Evolutionary conservation across 352 stramenopile genomes (phyloP).

Genomic region (Globisporangium nunn): DNA sequence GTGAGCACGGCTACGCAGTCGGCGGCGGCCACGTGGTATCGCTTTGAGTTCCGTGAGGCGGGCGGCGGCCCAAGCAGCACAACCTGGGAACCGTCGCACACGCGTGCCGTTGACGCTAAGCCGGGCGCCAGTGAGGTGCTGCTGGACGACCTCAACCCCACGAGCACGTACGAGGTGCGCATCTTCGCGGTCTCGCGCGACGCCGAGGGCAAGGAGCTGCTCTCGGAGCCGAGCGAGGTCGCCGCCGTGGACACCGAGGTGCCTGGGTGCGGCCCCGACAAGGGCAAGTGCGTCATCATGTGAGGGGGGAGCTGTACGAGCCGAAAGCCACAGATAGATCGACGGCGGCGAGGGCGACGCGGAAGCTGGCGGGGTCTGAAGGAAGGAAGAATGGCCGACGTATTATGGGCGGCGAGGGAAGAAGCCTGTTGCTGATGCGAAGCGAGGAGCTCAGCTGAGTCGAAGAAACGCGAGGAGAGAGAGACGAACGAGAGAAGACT

Average conservation of each 20-base stretch:
- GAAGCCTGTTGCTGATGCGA: too few relatives aligned
- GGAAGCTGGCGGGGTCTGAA: not conserved
- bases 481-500: too few relatives aligned
- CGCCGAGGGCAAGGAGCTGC: slow-evolving; percentile 26
- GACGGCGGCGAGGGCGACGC: not conserved
- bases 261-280: slow-evolving; percentile 64
- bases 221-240: slow-evolving; percentile 59
- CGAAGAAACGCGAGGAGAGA: too few relatives aligned
- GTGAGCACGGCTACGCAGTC: slow-evolving; percentile 6
- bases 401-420: too few relatives aligned
- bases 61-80: slow-evolving; percentile 26
- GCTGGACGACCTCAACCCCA: slow-evolving; percentile 84
- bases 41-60: slow-evolving; percentile 72
- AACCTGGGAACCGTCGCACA: not conserved
- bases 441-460: too few relatives aligned
- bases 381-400: too few relatives aligned
- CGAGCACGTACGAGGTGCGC: slow-evolving; percentile 83
- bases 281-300: slow-evolving; percentile 13
- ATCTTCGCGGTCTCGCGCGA: slow-evolving; percentile 50
- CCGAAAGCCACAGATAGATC: not conserved
- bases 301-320: too few relatives aligned
- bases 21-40: slow-evolving; percentile 28
- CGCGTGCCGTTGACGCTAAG: slow-evolving; percentile 32
- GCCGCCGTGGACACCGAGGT: slow-evolving; percentile 86
- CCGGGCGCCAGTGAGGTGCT: slow-evolving; percentile 37